Percentiles rank a stretch among this genome's conserved stretches.
Conservation (phyloP, 164 flowering plant genomes). For the Piper betle region DNA sequence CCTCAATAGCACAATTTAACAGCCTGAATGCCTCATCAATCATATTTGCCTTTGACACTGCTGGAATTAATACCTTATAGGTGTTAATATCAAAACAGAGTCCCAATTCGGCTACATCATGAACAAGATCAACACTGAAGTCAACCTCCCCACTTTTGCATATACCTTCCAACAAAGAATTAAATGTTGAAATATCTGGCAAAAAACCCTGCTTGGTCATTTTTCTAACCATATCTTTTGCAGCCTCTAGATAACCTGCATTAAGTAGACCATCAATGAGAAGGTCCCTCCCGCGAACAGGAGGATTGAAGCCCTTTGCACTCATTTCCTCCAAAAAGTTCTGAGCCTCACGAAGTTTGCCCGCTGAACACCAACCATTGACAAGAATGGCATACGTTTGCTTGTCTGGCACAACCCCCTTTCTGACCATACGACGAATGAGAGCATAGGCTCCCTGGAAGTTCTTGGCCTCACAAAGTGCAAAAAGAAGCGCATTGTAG, state of each 20-base stretch:
- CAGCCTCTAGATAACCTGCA: constrained; percentile 79
- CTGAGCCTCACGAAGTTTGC: constrained; percentile 81
- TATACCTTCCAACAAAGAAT: constrained; percentile 49
- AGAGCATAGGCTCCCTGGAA: constrained; percentile 86
- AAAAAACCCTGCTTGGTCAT: constrained; percentile 75
- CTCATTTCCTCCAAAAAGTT: constrained; percentile 89
- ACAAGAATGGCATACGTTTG: constrained; percentile 62
- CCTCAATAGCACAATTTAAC: constrained; percentile 50
- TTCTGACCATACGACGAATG: constrained; percentile 69
- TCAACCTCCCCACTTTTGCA: constrained; percentile 61
- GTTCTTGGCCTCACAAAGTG: constrained; percentile 61
- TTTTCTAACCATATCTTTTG: constrained; percentile 65
- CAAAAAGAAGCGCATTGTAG: constrained; percentile 60
- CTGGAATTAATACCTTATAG: constrained; percentile 69
- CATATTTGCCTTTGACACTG: constrained; percentile 49
- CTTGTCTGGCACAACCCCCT: constrained; percentile 59
- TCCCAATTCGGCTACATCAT: constrained; percentile 46
- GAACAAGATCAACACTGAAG: constrained; percentile 49
- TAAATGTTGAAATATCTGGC: constrained; percentile 66
- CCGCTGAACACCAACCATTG: constrained; percentile 77
- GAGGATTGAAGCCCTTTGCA: constrained; percentile 71
- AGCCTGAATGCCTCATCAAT: constrained; percentile 74
- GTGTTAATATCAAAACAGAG: constrained; percentile 50
- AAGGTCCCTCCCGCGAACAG: constrained; percentile 82
- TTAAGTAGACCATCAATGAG: constrained; percentile 74